Percentiles rank a stretch among this genome's conserved stretches.
Conservation (phyloP, 148 eudicot genomes). For the Silene uniflora region DNA sequence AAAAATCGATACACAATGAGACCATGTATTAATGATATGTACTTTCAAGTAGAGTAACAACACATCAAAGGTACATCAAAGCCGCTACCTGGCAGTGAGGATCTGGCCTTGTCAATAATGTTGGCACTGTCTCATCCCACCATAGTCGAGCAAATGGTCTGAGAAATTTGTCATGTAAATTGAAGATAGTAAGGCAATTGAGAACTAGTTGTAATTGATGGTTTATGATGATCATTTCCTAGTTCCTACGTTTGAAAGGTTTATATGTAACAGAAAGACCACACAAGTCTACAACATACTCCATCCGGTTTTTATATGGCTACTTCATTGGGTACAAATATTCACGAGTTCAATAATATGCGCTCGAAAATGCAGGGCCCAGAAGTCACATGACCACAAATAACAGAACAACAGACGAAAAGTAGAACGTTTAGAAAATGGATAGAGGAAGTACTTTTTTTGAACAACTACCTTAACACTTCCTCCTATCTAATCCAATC, state of each 20-base stretch:
- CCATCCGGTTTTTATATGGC: neutral
- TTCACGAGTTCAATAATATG: too few species aligned
- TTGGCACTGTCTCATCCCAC: conserved; percentile 66
- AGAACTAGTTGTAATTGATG: conserved; percentile 1
- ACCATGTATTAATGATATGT: neutral
- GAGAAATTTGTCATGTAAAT: neutral
- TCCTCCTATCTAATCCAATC: too few species aligned
- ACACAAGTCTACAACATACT: neutral
- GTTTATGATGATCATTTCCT: neutral
- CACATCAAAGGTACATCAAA: neutral
- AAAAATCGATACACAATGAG: neutral
- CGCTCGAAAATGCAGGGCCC: neutral
- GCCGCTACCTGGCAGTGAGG: conserved; percentile 42
- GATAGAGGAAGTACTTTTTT: neutral
- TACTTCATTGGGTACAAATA: neutral
- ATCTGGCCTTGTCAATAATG: conserved; percentile 44
- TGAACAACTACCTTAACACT: neutral
- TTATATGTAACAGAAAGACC: neutral
- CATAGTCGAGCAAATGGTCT: conserved; percentile 53
- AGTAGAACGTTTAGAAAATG: neutral
- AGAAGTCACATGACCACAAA: neutral
- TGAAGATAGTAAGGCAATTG: neutral
- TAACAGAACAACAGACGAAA: neutral
- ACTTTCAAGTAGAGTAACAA: neutral
- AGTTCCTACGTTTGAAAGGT: neutral